Conservation (phyloP, 1,284 basidiomycete genomes). For the Tilletia walkeri region DNA sequence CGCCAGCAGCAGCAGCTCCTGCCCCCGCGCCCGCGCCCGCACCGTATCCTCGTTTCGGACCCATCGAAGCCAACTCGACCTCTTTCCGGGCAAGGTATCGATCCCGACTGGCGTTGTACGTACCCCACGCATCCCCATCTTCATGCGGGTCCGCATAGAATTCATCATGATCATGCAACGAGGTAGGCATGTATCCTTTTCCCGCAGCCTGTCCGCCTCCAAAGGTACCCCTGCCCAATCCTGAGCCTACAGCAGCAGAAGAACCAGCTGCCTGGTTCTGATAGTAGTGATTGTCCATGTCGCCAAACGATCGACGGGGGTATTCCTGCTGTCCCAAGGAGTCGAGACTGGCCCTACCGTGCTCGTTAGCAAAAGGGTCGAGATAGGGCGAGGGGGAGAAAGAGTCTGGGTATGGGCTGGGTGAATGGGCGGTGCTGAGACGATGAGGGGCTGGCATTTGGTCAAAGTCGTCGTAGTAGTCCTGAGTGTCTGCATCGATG, state of each 20-base stretch:
- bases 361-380: not conserved
- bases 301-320: not conserved
- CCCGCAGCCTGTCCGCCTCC: slow-evolving; percentile 9
- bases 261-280: not conserved
- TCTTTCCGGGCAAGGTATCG: slow-evolving; percentile 37
- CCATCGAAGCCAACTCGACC: slow-evolving; percentile 19
- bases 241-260: not conserved
- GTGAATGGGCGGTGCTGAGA: slow-evolving; percentile 27
- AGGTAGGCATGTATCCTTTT: slow-evolving; percentile 5
- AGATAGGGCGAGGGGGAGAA: slow-evolving; percentile 2
- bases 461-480: slow-evolving; percentile 32
- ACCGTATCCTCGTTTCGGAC: not conserved
- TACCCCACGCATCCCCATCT: slow-evolving; percentile 29
- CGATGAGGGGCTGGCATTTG: slow-evolving; percentile 28
- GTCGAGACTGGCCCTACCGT: slow-evolving; percentile 24
- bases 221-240: not conserved
- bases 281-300: slow-evolving; percentile 1
- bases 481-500: slow-evolving; percentile 33
- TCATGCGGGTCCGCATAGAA: not conserved
- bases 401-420: slow-evolving; percentile 26
- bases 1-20: not conserved
- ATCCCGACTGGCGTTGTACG: slow-evolving; percentile 25
- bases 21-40: not conserved
- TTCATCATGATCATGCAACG: slow-evolving; percentile 9
- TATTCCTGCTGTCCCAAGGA: slow-evolving; percentile 20